Evolutionary conservation across 805 yeast species (phyloP), one percentile per base, ranked within the genome.

Genomic region (Yarrowia phangngaensis): DNA sequence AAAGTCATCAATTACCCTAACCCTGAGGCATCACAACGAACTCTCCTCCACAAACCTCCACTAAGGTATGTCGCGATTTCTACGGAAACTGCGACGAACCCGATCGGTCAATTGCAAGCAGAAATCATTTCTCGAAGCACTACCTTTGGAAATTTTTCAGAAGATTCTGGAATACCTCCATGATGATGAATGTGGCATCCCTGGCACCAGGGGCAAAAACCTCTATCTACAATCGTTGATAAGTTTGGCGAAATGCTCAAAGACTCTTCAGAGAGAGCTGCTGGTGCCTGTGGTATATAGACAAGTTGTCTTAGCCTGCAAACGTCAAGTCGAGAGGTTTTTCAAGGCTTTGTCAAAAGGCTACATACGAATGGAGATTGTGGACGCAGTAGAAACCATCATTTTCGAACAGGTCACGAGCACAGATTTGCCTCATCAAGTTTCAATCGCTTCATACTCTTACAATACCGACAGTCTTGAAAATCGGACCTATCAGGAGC

Each of bases 51-150:
- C 7, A 22, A 23, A 14, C 20, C 16, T 26, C 15, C 24, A 4
- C n/a, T n/a, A n/a, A n/a, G n/a, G n/a, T n/a, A 38, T 38, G 45
- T 32, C 45, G 11, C 45, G 45, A 27, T 38, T 38, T 38, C 19
- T 38, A 32, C 31, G 45, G 6, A 38, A 38, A 27, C 27, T 38
- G 32, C n/a, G 45, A 13, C 45, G 45, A 4, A 13, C 31, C 17
- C 31, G 32, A 4, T 32, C 45, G 11, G 32, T 38, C 6, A 26
- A 23, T 11, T 26, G 32, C 11, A 32, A 38, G 26, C 45, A 26
- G 45, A 17, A n/a, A n/a, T n/a, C 45, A 17, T 28, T 35, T 2
- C 35, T 41, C 15, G 48, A 41, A 41, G 19, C 27, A 8, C 35
- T 41, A 20, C 48, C 48, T 8, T 34, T 30, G 11, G 48, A 41